Evolutionary conservation across 2,329 filamentous ascomycete species (phyloP), one percentile per base, ranked within the genome.

Genomic region (Pestalotiopsis sp.): DNA sequence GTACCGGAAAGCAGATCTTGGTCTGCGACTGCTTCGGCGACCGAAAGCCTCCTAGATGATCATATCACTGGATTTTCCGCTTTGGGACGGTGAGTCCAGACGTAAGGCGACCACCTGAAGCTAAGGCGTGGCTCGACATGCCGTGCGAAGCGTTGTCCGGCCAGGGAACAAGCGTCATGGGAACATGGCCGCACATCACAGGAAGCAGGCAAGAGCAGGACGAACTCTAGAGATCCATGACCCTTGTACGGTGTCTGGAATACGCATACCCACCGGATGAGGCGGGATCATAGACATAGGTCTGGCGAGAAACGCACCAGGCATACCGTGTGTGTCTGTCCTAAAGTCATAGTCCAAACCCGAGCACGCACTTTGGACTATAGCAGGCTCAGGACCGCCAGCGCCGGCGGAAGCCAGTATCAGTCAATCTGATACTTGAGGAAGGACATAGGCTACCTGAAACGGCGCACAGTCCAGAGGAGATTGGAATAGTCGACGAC

Each of bases 21-120:
- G 71, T 73, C 75, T 77, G 74, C 74, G 75, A 73, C 72, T 70
- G 17, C 73, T 75, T 83, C 82, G 82, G 82, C 81, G 74, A 82
- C 82, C 82, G 82, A 84, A 59, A 82, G 76, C 71, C 74, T 77
- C 75, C 76, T 79, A 76, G 75, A 70, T 72, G 75, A 80, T 78
- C 75, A 76, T 76, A 77, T 36, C 31, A 36, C 76, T 75, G 72
- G 77, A 73, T 73, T 77, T 80, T 75, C 80, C 78, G 75, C 71
- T 79, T 79, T 77, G 71, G 78, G 78, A 71, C 20, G 49, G 23
- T 69, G 66, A 67, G 66, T 66, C 66, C 69, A 69, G 68, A 59
- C 62, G 70, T 73, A 74, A 70, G 71, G 71, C 72, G 76, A 62
- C 69, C 68, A 73, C 70, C 70, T 45, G 31, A 41, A 66, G 64